Conservation (phyloP, 306 rosid genomes). For the Benincasa hispida region DNA sequence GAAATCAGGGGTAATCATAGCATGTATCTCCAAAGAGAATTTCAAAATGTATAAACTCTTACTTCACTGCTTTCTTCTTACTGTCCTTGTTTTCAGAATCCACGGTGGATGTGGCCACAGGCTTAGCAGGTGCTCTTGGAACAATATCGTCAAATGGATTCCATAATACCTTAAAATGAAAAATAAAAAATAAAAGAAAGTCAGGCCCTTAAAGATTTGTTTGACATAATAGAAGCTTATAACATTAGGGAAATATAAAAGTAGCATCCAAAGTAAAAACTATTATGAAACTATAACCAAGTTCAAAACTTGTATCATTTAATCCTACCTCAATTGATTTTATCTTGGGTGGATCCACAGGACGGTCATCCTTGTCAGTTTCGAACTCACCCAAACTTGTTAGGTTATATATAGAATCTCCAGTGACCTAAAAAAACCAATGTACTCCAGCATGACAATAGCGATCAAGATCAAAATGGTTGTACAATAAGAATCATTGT, state of each 20-base stretch:
- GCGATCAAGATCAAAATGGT: not conserved
- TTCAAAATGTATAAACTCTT: conserved; percentile 9
- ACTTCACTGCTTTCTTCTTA: conserved; percentile 80
- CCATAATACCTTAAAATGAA: conserved; percentile 53
- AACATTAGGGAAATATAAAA: conserved; percentile 2
- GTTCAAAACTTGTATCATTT: not conserved
- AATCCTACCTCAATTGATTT: conserved; percentile 73
- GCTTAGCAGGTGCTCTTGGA: conserved; percentile 45
- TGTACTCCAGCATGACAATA: conserved; percentile 8
- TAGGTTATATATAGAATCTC: conserved; percentile 84
- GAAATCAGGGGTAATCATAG: not conserved
- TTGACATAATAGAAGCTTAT: not conserved
- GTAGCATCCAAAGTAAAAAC: not conserved
- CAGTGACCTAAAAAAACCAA: conserved; percentile 63
- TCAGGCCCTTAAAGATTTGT: conserved; percentile 9
- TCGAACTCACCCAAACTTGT: conserved; percentile 69
- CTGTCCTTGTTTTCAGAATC: conserved; percentile 45
- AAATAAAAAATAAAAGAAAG: conserved; percentile 11
- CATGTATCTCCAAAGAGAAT: not conserved
- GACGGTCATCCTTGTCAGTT: conserved; percentile 75
- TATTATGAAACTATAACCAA: not conserved
- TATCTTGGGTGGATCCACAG: conserved; percentile 69
- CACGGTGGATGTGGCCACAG: conserved; percentile 18
- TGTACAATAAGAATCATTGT: not conserved
- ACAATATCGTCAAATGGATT: conserved; percentile 85